phyloP scores from a whole-genome alignment of 495 filamentous ascomycete species.

The Geopyxis carbonaria region DNA sequence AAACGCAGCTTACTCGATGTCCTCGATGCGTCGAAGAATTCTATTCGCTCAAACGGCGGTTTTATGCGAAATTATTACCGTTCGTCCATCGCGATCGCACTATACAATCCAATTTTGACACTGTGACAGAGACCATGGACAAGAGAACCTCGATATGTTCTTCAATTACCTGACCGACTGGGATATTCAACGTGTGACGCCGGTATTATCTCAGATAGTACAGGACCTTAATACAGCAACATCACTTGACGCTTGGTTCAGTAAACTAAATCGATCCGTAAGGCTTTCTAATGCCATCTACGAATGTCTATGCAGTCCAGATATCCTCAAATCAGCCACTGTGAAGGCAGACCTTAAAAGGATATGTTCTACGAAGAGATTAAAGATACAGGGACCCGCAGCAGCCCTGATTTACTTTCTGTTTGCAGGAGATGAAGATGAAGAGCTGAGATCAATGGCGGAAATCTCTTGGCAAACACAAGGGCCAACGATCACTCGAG shows the following conservation, averaged over 20 bases:
- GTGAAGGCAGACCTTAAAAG: constrained; percentile 12
- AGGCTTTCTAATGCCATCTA: constrained; percentile 16
- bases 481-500: constrained; percentile 12
- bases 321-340: constrained; percentile 8
- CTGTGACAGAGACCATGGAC: constrained; percentile 17
- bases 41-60: constrained; percentile 16
- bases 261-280: constrained; percentile 8
- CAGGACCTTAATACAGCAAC: constrained; percentile 7
- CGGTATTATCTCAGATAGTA: constrained; percentile 13
- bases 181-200: constrained; percentile 18
- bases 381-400: constrained; percentile 18
- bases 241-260: constrained; percentile 15
- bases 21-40: constrained; percentile 18
- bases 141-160: constrained; percentile 23
- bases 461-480: constrained; percentile 17
- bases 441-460: constrained; percentile 12
- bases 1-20: constrained; percentile 19
- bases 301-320: constrained; percentile 23
- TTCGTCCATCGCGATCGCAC: neutral
- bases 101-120: neutral
- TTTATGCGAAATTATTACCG: constrained; percentile 12
- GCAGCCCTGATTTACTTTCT: constrained; percentile 20
- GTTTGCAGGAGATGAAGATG: constrained; percentile 12
- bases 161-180: constrained; percentile 20
- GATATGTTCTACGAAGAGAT: constrained; percentile 15